These are phyloP conservation scores for Luzula sylvatica DNA, from an alignment of 176 grass and related monocot species.

Conservation along the genomic window DNA sequence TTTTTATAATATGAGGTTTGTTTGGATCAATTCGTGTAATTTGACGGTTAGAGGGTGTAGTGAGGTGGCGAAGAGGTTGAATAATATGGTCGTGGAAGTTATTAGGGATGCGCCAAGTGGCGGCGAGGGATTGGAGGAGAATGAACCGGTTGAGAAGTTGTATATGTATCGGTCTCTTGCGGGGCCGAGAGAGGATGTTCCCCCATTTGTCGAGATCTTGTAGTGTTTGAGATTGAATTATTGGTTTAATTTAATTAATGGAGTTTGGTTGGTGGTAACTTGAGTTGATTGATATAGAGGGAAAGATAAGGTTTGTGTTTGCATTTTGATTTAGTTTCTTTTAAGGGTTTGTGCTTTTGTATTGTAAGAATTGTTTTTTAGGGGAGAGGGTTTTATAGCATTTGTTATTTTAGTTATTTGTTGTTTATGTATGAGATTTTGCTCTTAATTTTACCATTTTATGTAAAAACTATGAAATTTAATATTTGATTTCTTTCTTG, in stretches of 20 bases:
- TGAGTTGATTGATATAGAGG: slow-evolving; percentile 17
- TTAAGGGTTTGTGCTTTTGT: not conserved
- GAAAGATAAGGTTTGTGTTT: slow-evolving; percentile 13
- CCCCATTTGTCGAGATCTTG: slow-evolving; percentile 71
- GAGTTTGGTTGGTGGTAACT: not conserved
- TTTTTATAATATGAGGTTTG: slow-evolving; percentile 86
- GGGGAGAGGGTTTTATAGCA: slow-evolving; percentile 5
- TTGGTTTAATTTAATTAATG: slow-evolving; percentile 23
- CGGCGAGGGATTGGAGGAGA: slow-evolving; percentile 13
- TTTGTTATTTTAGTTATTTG: not conserved
- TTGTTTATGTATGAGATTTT: slow-evolving; percentile 12
- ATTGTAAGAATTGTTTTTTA: not conserved
- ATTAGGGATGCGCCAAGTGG: slow-evolving; percentile 24
- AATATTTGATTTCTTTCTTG: no score
- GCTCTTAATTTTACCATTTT: not conserved
- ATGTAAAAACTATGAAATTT: no score
- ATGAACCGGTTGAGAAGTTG: slow-evolving; percentile 48
- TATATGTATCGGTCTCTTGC: slow-evolving; percentile 96
- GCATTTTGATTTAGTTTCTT: not conserved
- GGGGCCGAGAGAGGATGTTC: slow-evolving; percentile 68
- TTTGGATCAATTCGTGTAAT: slow-evolving; percentile 83
- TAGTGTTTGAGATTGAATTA: slow-evolving; percentile 14
- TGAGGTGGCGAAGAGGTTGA: slow-evolving; percentile 55
- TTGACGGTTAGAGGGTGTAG: slow-evolving; percentile 66
- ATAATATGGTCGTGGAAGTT: slow-evolving; percentile 75